phyloP scores from a whole-genome alignment of 768 basidiomycete species.

The Mycena vulgaris region DNA sequence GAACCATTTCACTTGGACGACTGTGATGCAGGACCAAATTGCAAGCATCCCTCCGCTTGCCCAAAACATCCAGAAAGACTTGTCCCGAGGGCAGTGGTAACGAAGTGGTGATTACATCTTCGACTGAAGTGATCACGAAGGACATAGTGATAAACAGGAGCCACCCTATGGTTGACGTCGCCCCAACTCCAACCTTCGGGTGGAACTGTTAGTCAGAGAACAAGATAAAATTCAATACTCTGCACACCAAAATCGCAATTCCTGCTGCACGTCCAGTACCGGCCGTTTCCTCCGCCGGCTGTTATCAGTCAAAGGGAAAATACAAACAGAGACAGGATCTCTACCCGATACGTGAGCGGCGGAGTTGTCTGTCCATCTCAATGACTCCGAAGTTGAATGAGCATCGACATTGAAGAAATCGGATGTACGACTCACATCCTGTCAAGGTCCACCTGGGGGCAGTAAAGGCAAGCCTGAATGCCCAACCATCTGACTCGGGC shows the following conservation, averaged over 20 bases:
- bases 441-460: constrained; percentile 87
- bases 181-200: constrained; percentile 63
- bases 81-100: constrained; percentile 83
- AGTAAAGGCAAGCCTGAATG: constrained; percentile 80
- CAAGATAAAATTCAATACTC: background rate
- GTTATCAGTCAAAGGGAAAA: background rate
- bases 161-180: constrained; percentile 76
- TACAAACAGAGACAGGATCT: too few relatives aligned
- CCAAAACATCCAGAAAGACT: constrained; percentile 74
- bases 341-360: constrained; percentile 76
- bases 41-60: constrained; percentile 80
- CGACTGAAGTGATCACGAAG: constrained; percentile 71
- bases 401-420: too few relatives aligned
- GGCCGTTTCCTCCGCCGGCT: constrained; percentile 70
- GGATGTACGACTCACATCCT: constrained; percentile 75
- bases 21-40: constrained; percentile 80
- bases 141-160: constrained; percentile 74
- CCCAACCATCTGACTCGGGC: constrained; percentile 71
- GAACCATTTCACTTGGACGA: constrained; percentile 41
- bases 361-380: constrained; percentile 69
- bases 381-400: constrained; percentile 6
- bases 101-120: constrained; percentile 60
- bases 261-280: constrained; percentile 77
- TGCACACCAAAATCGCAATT: constrained; percentile 68
- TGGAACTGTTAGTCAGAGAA: too few relatives aligned